These are phyloP conservation scores for Avicennia marina DNA, from an alignment of 257 asterid species.

Conservation along the genomic window DNA sequence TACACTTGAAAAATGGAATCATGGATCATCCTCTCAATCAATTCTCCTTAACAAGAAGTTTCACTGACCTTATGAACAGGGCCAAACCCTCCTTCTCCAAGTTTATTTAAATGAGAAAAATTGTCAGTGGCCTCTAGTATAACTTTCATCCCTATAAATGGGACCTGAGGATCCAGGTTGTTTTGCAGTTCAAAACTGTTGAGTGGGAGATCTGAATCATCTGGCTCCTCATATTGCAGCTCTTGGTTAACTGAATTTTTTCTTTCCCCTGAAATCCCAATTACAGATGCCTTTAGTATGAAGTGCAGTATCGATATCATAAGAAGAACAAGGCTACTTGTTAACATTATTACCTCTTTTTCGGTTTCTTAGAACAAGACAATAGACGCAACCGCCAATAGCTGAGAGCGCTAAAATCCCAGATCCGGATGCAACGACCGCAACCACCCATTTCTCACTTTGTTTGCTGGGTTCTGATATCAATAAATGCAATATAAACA, in stretches of 20 bases:
- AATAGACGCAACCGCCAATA: neutral
- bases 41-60: neutral
- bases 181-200: neutral
- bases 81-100: constrained; percentile 28
- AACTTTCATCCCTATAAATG: constrained; percentile 5
- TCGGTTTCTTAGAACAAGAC: neutral
- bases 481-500: neutral
- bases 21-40: neutral
- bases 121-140: constrained; percentile 9
- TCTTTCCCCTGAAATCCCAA: neutral
- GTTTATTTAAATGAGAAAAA: constrained; percentile 15
- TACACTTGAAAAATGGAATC: neutral
- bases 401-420: neutral
- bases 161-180: constrained; percentile 11
- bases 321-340: neutral
- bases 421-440: constrained; percentile 9
- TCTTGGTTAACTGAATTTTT: neutral
- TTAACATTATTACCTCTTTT: neutral
- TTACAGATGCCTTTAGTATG: neutral
- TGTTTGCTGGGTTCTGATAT: neutral
- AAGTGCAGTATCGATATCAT: neutral
- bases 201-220: neutral
- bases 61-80: constrained; percentile 20
- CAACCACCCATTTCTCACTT: constrained; percentile 5
- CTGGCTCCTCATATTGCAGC: neutral